A percentile compares a stretch with the other conserved stretches of the same genome.
phyloP scores from a whole-genome alignment of 225 moss, liverwort and hornwort genomes.

The Bryoerythrophyllum caledonicum region DNA sequence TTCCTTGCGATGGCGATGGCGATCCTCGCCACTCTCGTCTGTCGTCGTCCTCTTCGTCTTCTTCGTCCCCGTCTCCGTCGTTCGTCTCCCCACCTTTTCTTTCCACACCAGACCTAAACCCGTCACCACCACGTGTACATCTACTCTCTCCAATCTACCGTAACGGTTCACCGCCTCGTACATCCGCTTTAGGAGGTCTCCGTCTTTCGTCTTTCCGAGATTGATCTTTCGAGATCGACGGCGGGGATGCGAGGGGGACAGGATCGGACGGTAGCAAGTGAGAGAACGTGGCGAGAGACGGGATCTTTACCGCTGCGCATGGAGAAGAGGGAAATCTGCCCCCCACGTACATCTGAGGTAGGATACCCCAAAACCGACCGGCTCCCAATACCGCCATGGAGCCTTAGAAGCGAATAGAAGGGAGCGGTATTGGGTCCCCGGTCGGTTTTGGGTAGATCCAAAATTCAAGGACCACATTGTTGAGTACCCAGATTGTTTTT shows the following conservation, averaged over 20 bases:
- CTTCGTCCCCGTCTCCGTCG: neutral
- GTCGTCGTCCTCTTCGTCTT: neutral
- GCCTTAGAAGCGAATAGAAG: too few relatives aligned
- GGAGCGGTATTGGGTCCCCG: too few relatives aligned
- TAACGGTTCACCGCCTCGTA: too few relatives aligned
- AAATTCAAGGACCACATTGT: slow-evolving; percentile 27
- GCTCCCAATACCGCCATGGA: too few relatives aligned
- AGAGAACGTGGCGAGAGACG: slow-evolving; percentile 11
- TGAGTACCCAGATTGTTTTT: too few relatives aligned
- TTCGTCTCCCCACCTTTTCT: neutral
- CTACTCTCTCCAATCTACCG: too few relatives aligned
- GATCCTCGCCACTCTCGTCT: neutral
- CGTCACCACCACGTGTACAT: neutral
- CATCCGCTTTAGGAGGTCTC: too few relatives aligned
- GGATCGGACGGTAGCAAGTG: neutral
- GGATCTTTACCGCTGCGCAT: slow-evolving; percentile 35
- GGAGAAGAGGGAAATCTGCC: neutral
- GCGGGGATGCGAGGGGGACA: neutral
- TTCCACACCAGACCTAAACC: neutral
- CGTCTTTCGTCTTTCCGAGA: too few relatives aligned
- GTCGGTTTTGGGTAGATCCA: slow-evolving; percentile 7
- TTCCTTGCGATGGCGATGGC: neutral
- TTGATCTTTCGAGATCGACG: neutral
- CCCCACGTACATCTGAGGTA: rapidly evolving
- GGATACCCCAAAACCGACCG: too few relatives aligned